These are phyloP conservation scores for Pleurotus tuoliensis DNA, from an alignment of 768 basidiomycete genomes.

Conservation along the genomic window DNA sequence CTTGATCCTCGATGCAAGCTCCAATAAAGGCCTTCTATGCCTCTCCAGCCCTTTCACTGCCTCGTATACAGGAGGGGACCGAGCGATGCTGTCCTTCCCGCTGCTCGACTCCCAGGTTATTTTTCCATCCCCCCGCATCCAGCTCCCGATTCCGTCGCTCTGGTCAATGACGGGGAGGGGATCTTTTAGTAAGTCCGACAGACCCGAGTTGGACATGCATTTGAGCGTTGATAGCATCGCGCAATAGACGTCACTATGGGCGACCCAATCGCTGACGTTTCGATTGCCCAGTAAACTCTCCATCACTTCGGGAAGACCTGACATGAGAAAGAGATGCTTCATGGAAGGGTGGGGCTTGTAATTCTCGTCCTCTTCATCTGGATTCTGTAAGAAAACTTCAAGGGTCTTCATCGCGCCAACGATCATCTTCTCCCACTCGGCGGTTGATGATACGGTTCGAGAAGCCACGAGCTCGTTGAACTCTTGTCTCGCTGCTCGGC, in stretches of 20 bases:
- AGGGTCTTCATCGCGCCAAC: slow-evolving; percentile 8
- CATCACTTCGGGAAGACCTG: slow-evolving; percentile 28
- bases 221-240: slow-evolving; percentile 25
- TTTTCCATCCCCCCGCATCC: slow-evolving; percentile 17
- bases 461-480: slow-evolving; percentile 13
- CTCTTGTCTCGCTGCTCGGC: slow-evolving; percentile 6
- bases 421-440: slow-evolving; percentile 12
- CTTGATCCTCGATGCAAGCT: slow-evolving; percentile 24
- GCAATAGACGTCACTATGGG: slow-evolving; percentile 28
- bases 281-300: slow-evolving; percentile 26
- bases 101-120: slow-evolving; percentile 9
- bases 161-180: slow-evolving; percentile 16
- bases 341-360: slow-evolving; percentile 14
- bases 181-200: slow-evolving; percentile 15
- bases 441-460: background rate
- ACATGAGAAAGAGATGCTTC: slow-evolving; percentile 19
- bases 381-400: slow-evolving; percentile 9
- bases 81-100: background rate
- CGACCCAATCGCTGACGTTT: slow-evolving; percentile 31
- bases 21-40: slow-evolving; percentile 24
- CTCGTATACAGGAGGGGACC: slow-evolving; percentile 12
- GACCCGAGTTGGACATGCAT: slow-evolving; percentile 19
- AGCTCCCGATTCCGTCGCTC: slow-evolving; percentile 17
- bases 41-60: slow-evolving; percentile 25
- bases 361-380: slow-evolving; percentile 9